Evolutionary conservation across 2,329 filamentous ascomycete species (phyloP).

Genomic region (Penicillium sp.): DNA sequence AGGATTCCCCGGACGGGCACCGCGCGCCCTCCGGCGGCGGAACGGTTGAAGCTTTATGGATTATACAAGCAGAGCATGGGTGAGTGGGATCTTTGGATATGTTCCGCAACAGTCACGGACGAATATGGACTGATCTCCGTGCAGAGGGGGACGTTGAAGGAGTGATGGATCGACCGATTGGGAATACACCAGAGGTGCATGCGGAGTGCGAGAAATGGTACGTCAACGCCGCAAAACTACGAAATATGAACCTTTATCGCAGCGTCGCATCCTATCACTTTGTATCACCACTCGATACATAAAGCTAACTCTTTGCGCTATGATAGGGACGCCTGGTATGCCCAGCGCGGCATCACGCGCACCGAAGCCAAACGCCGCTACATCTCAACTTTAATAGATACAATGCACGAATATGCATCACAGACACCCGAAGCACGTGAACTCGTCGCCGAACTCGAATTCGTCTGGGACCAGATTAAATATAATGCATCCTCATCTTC

Average conservation of each 20-base stretch:
- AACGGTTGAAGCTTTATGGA: slow-evolving; percentile 90
- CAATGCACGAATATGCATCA: slow-evolving; percentile 92
- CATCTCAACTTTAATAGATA: slow-evolving; percentile 90
- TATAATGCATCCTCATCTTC: slow-evolving; percentile 70
- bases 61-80: slow-evolving; percentile 98
- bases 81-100: slow-evolving; percentile 31
- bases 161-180: slow-evolving; percentile 80
- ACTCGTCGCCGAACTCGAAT: slow-evolving; percentile 91
- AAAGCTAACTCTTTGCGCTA: neutral
- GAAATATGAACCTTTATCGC: neutral
- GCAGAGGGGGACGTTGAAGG: slow-evolving; percentile 89
- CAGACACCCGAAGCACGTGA: slow-evolving; percentile 78
- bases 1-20: slow-evolving; percentile 94
- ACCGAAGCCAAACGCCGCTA: slow-evolving; percentile 95
- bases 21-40: slow-evolving; percentile 77
- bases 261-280: too few relatives aligned
- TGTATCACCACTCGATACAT: neutral
- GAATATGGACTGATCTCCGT: slow-evolving; percentile 5
- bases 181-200: slow-evolving; percentile 51
- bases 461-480: slow-evolving; percentile 98
- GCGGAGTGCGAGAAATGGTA: slow-evolving; percentile 68
- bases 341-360: slow-evolving; percentile 75
- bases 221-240: neutral
- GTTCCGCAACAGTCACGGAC: neutral
- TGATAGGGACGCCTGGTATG: slow-evolving; percentile 87